Percentiles rank a stretch among this genome's conserved stretches.
Conservation (phyloP, 1,284 basidiomycete genomes). For the Cryptococcus sp. region DNA sequence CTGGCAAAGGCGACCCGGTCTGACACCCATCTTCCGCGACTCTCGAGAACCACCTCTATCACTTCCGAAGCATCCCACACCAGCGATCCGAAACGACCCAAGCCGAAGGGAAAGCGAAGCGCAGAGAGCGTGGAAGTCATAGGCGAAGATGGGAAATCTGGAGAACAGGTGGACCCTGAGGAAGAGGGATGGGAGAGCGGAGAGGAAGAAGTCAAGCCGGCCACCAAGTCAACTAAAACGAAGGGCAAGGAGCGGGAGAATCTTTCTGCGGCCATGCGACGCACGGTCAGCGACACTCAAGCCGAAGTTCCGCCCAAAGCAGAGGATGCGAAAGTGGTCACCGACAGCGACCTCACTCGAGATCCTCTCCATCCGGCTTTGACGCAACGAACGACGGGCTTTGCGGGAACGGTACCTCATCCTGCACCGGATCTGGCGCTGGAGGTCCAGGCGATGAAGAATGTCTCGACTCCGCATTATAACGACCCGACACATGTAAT, state of each 20-base stretch:
- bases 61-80: slow-evolving; percentile 16
- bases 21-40: slow-evolving; percentile 26
- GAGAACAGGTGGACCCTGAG: slow-evolving; percentile 13
- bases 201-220: slow-evolving; percentile 13
- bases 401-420: slow-evolving; percentile 22
- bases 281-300: slow-evolving; percentile 26
- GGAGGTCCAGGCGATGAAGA: slow-evolving; percentile 5
- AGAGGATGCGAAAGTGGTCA: neutral
- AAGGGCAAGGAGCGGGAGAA: neutral
- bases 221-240: neutral
- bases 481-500: slow-evolving; percentile 19
- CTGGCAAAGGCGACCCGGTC: slow-evolving; percentile 23
- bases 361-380: neutral
- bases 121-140: slow-evolving; percentile 17
- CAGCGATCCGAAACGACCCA: slow-evolving; percentile 10
- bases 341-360: neutral
- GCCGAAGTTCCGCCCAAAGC: slow-evolving; percentile 9
- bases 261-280: slow-evolving; percentile 13
- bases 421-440: slow-evolving; percentile 18
- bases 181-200: slow-evolving; percentile 34
- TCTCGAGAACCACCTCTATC: slow-evolving; percentile 28
- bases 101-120: slow-evolving; percentile 11
- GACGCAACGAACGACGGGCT: slow-evolving; percentile 23
- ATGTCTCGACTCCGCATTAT: slow-evolving; percentile 5
- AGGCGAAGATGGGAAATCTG: slow-evolving; percentile 15